phyloP scores from a whole-genome alignment of 1,284 basidiomycete genomes.

The Ceratobasidium sp. region DNA sequence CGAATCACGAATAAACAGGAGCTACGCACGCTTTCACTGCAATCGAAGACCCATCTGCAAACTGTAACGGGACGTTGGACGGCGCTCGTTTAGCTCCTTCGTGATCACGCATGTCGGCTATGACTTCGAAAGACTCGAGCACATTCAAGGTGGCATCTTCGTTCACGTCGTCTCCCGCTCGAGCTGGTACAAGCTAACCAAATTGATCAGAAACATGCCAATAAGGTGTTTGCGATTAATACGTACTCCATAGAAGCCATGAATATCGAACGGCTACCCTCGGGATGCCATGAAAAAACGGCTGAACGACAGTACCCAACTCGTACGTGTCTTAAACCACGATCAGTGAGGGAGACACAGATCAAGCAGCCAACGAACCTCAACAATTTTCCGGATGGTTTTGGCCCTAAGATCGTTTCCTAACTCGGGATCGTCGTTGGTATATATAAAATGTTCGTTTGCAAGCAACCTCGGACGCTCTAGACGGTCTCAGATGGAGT shows the following conservation, averaged over 20 bases:
- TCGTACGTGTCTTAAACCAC: constrained; percentile 80
- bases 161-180: constrained; percentile 63
- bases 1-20: constrained; percentile 27
- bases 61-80: constrained; percentile 85
- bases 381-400: constrained; percentile 77
- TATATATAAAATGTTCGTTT: constrained; percentile 93
- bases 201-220: background rate
- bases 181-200: constrained; percentile 68
- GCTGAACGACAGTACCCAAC: constrained; percentile 86
- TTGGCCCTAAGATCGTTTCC: constrained; percentile 63
- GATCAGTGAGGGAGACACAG: constrained; percentile 19
- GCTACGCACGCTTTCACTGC: constrained; percentile 86
- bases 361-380: constrained; percentile 62
- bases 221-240: background rate
- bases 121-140: constrained; percentile 62
- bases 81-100: constrained; percentile 91
- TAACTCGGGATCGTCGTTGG: constrained; percentile 79
- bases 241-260: constrained; percentile 88
- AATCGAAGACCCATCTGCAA: constrained; percentile 87
- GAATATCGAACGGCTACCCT: constrained; percentile 78
- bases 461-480: constrained; percentile 86
- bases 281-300: constrained; percentile 89
- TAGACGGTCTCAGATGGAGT: constrained; percentile 56
- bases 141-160: constrained; percentile 53
- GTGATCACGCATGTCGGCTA: constrained; percentile 79